These are phyloP conservation scores for Trichoderma atroviride DNA, from an alignment of 2,329 filamentous ascomycete genomes.

Conservation along the genomic window DNA sequence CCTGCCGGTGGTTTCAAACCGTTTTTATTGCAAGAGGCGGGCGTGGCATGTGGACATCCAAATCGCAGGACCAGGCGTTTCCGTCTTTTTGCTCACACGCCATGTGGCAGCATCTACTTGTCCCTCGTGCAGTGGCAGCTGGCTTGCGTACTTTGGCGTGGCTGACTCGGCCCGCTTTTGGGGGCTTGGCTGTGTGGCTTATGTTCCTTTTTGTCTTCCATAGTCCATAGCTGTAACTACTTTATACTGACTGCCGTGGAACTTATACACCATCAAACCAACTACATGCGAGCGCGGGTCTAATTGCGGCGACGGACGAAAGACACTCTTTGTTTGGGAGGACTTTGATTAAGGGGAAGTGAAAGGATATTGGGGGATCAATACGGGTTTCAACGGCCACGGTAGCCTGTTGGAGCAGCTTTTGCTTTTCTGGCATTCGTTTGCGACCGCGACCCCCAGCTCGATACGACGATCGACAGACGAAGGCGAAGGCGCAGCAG, in stretches of 20 bases:
- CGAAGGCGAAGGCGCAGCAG: neutral
- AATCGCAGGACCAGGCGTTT: neutral
- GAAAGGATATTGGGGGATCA: neutral
- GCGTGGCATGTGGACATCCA: neutral
- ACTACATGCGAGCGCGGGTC: neutral
- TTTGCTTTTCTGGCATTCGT: neutral
- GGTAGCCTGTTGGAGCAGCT: neutral
- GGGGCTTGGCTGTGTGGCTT: neutral
- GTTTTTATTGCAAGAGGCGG: neutral
- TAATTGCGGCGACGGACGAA: neutral
- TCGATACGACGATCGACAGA: neutral
- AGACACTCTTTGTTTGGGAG: neutral
- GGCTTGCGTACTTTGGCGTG: neutral
- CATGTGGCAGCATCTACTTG: neutral
- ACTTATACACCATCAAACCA: neutral
- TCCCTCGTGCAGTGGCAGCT: neutral
- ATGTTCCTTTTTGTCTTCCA: neutral
- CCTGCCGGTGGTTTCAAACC: neutral
- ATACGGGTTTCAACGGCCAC: neutral
- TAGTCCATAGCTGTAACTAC: too few species aligned
- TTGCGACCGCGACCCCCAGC: neutral
- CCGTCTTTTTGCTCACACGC: neutral
- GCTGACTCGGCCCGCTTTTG: constrained; percentile 8
- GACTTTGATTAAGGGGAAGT: neutral
- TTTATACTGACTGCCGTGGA: neutral